Evolutionary conservation across 371 early-diverging fungal species (phyloP), one percentile per base, ranked within the genome.

Genomic region (Amoeboradix gromovi): DNA sequence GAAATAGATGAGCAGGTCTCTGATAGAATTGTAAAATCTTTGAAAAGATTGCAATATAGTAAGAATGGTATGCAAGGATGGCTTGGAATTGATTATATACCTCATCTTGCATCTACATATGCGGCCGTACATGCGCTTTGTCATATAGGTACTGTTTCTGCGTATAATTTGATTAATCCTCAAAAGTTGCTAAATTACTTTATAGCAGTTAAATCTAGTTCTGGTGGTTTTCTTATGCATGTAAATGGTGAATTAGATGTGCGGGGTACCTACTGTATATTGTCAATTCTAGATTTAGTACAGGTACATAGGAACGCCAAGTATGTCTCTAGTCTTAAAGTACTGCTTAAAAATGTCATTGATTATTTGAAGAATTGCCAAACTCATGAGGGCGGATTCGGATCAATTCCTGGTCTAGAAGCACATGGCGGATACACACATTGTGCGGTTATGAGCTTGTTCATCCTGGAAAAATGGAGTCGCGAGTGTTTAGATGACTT

Each of bases 341-440:
- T 28, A 22, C 31, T 30, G 29, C 30, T 69, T 73, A 12, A 30
- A 69, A 67, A 65, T 30, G 22, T 31, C 22, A 5, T 30, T 28
- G 30, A 29, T 30, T 30, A 27, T 30, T 31, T 32, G 16, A 30
- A 1, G 29, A 75, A 75, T 29, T 91, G 89, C 72, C 98, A 98
- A 74, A 87, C 89, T 0, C 92, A 87, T 75, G 97, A 96, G 75
- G 98, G 98, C 17, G 98, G 97, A 0, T 81, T 95, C 67, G 91
- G 89, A 0, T 84, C 86, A 16, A 78, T 77, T 67, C 94, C 94
- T 0, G 88, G 87, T 0, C 82, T 85, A 16, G 98, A 98, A 74
- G 94, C 95, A 0, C 97, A 98, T 75, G 95, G 94, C 67, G 96
- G 98, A 0, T 96, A 96, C 76, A 88, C 92, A 0, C 90, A 87